These are phyloP conservation scores for Crithidia brevicula DNA, from an alignment of 208 protist genomes.

Conservation along the genomic window DNA sequence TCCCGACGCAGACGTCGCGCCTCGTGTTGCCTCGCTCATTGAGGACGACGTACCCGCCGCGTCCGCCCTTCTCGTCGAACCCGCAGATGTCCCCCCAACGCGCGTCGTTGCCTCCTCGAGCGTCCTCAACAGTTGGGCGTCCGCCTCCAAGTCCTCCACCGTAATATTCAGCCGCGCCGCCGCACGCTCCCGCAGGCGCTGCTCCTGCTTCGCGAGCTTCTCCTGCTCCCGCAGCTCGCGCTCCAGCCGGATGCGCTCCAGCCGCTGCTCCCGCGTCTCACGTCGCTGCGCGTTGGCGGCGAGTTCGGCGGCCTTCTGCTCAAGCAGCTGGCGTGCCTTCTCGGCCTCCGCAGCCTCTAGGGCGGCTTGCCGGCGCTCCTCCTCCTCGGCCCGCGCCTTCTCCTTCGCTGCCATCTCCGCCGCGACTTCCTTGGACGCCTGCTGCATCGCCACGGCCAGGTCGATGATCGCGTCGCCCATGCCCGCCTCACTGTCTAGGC, in stretches of 20 bases:
- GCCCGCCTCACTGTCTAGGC: slow-evolving; percentile 17
- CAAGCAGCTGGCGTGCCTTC: slow-evolving; percentile 64
- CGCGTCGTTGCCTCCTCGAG: slow-evolving; percentile 39
- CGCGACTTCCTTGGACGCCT: slow-evolving; percentile 56
- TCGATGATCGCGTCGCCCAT: slow-evolving; percentile 69
- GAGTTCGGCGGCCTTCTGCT: slow-evolving; percentile 54
- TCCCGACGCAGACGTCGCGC: background rate
- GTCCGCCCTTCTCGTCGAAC: no score
- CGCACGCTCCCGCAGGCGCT: slow-evolving; percentile 59
- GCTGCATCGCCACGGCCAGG: slow-evolving; percentile 70
- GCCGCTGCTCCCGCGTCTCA: slow-evolving; percentile 76
- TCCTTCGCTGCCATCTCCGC: slow-evolving; percentile 56
- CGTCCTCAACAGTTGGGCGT: slow-evolving; percentile 59
- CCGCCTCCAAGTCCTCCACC: slow-evolving; percentile 74
- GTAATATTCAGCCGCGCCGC: slow-evolving; percentile 65
- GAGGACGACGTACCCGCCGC: background rate
- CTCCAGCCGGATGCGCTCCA: slow-evolving; percentile 72
- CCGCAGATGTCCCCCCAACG: background rate
- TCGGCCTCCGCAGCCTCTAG: slow-evolving; percentile 62
- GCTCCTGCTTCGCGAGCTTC: slow-evolving; percentile 56
- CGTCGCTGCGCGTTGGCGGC: slow-evolving; percentile 30
- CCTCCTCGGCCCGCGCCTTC: slow-evolving; percentile 48
- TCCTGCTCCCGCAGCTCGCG: slow-evolving; percentile 76
- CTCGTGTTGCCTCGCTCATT: background rate
- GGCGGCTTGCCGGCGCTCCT: slow-evolving; percentile 68